These are phyloP conservation scores for Paramecium octaurelia DNA, from an alignment of 73 alveolate species.

Conservation along the genomic window DNA sequence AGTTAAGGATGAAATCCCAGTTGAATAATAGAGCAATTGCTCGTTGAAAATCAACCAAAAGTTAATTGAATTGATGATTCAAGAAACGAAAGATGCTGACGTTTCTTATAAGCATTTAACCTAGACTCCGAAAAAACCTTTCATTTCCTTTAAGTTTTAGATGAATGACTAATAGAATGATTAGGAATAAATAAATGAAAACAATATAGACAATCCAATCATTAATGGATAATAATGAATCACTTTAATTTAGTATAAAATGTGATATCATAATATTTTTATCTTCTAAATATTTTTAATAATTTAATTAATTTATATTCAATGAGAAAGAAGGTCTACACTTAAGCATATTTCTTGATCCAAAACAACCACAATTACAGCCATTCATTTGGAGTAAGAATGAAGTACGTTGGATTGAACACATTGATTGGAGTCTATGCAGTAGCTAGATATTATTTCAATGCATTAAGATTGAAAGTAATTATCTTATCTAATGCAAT, in stretches of 20 bases:
- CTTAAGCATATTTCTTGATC: constrained; percentile 57
- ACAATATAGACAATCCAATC: not conserved
- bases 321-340: constrained; percentile 59
- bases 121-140: not conserved
- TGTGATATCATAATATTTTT: not conserved
- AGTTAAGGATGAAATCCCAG: not conserved
- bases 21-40: not conserved
- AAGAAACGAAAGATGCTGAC: not conserved
- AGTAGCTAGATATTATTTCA: constrained; percentile 43
- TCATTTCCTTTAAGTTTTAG: not conserved
- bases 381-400: constrained; percentile 64
- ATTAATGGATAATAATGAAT: not conserved
- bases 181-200: not conserved
- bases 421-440: constrained; percentile 56
- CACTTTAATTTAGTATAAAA: not conserved
- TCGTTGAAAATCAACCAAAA: not conserved
- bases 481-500: not conserved
- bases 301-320: not conserved
- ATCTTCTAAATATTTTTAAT: not conserved
- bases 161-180: not conserved
- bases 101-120: not conserved
- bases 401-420: constrained; percentile 56
- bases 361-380: constrained; percentile 39
- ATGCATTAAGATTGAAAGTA: constrained; percentile 53
- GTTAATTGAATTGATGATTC: not conserved